A percentile compares a stretch with the other conserved stretches of the same genome.
These are phyloP conservation scores for Parasarocladium wereldwijsianum DNA, from an alignment of 2,329 filamentous ascomycete genomes.

Conservation along the genomic window DNA sequence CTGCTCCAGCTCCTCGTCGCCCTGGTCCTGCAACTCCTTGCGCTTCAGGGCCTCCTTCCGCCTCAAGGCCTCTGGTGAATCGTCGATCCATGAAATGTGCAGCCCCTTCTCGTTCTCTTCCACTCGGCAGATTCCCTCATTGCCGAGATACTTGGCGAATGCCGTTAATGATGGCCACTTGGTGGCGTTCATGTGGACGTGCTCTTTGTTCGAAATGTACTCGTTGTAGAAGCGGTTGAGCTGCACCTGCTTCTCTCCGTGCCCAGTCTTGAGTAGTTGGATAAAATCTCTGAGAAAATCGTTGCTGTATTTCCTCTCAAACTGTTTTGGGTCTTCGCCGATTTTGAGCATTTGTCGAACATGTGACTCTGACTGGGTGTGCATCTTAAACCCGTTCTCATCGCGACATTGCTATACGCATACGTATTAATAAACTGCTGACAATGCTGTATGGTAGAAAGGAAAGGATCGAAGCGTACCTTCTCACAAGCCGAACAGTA, in stretches of 20 bases:
- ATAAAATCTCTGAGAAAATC: conserved; percentile 75
- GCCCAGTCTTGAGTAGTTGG: conserved; percentile 60
- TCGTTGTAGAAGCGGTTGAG: conserved; percentile 93
- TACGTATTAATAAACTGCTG: background rate
- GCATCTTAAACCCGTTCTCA: conserved; percentile 85
- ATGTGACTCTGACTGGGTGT: conserved; percentile 72
- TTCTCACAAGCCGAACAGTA: conserved; percentile 73
- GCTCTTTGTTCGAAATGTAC: conserved; percentile 75
- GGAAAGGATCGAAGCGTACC: background rate
- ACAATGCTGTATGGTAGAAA: background rate
- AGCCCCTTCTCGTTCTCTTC: conserved; percentile 81
- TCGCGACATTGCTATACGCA: conserved; percentile 36
- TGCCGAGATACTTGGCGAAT: conserved; percentile 73
- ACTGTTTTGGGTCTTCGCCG: conserved; percentile 73
- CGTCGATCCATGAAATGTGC: conserved; percentile 82
- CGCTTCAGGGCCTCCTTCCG: conserved; percentile 67
- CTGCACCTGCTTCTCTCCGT: conserved; percentile 80
- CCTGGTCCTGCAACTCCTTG: conserved; percentile 77
- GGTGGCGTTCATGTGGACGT: conserved; percentile 89
- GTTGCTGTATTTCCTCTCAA: conserved; percentile 66
- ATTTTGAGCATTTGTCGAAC: conserved; percentile 80
- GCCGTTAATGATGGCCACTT: conserved; percentile 80
- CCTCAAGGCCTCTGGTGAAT: conserved; percentile 70
- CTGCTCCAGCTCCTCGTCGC: conserved; percentile 82
- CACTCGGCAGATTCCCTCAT: conserved; percentile 77